Evolutionary conservation across 2,329 filamentous ascomycete genomes (phyloP), one percentile per base, ranked within the genome.

Genomic region (Cladosporium sp.): DNA sequence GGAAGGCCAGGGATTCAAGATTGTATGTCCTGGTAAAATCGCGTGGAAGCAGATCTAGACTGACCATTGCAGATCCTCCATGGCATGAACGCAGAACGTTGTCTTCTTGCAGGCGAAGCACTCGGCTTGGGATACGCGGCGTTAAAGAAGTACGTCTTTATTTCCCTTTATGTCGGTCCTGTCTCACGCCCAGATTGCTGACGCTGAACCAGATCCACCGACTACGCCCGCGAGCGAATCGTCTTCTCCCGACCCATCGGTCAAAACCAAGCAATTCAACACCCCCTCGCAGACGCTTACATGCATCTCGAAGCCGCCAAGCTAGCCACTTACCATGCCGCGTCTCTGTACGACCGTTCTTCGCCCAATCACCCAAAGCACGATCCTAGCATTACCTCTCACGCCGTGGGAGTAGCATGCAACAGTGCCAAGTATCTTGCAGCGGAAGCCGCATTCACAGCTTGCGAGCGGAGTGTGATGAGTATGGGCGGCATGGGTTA

Each of bases 61-160:
- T 67, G 23, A 60, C 13, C 10, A 75, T 74, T 75, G 10, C 23
- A 67, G 66, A 76, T 76, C 25, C 71, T 83, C 5, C 80, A 82
- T 64, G 81, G 81, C 10, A 83, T 83, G 81, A 83, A 83, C 39
- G 80, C 81, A 1, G 81, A 83, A 63, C 76, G 81, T 14, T 80
- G 79, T 66, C 73, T 83, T 3, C 76, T 83, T 0, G 91, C 91
- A 1, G 91, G 91, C 26, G 91, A 95, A 79, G 91, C 92, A 0
- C 82, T 95, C 0, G 91, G 92, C 0, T 79, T 96, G 0, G 92
- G 91, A 0, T 95, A 95, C 71, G 90, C 88, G 0, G 91, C 81
- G 3, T 72, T 83, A 2, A 71, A 72, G 60, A 75, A 73, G 63
- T 66, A 71, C 0, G 70, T 25, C 59, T 54, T 18, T 54, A 3